Conservation (phyloP, 306 rosid species). For the Rosa multiflora region DNA sequence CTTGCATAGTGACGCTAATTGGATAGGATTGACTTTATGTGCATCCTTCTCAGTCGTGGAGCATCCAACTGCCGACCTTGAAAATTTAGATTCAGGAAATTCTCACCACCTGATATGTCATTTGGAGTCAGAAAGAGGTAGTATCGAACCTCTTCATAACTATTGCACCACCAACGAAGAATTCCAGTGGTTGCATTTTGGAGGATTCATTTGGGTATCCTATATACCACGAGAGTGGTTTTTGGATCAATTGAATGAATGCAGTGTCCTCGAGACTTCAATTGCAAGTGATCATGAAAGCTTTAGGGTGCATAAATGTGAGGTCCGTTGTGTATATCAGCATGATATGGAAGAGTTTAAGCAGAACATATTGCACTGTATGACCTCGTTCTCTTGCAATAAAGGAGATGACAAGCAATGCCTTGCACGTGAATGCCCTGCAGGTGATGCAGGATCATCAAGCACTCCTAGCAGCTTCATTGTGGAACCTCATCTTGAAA, state of each 20-base stretch:
- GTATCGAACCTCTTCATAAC: neutral
- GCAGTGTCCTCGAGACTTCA: neutral
- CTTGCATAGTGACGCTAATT: neutral
- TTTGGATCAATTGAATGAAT: neutral
- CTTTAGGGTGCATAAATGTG: neutral
- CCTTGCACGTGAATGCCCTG: too few relatives aligned
- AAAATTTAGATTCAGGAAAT: neutral
- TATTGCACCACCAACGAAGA: neutral
- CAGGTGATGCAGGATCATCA: too few relatives aligned
- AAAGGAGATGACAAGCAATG: too few relatives aligned
- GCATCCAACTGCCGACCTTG: slow-evolving; percentile 5
- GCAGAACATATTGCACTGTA: neutral
- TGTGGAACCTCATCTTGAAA: too few relatives aligned
- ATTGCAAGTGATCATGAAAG: neutral
- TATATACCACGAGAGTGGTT: slow-evolving; percentile 15
- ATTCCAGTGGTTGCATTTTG: neutral
- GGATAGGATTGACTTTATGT: slow-evolving; percentile 29
- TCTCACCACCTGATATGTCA: slow-evolving; percentile 19
- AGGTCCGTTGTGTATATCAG: neutral
- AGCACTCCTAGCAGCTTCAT: too few relatives aligned
- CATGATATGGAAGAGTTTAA: slow-evolving; percentile 1
- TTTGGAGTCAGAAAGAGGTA: slow-evolving; percentile 14
- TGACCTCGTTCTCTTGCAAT: too few relatives aligned
- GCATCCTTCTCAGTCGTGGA: slow-evolving; percentile 14
- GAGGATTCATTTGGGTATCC: slow-evolving; percentile 11